Percentiles rank a stretch among this genome's conserved stretches.
These are phyloP conservation scores for Diaporthe longicolla DNA, from an alignment of 2,329 filamentous ascomycete genomes.

Conservation along the genomic window DNA sequence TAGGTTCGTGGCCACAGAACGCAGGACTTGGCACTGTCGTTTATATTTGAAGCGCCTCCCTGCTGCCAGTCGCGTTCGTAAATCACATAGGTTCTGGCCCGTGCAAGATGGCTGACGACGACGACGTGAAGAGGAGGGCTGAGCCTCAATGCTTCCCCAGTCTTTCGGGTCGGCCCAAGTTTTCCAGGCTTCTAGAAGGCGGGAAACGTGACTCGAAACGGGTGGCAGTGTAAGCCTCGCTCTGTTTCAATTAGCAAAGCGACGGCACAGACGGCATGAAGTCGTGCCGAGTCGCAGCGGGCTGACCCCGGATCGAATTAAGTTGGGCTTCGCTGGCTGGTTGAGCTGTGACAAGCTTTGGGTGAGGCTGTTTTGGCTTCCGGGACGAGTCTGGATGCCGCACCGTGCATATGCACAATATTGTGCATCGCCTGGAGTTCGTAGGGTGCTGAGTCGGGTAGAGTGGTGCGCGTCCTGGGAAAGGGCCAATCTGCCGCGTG, in stretches of 20 bases:
- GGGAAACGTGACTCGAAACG: slow-evolving; percentile 27
- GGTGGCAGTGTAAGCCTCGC: slow-evolving; percentile 28
- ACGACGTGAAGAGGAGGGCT: slow-evolving; percentile 16
- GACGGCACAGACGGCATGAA: slow-evolving; percentile 19
- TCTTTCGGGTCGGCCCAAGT: slow-evolving; percentile 14
- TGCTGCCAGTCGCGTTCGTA: background rate
- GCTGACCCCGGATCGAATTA: background rate
- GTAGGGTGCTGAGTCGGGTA: background rate
- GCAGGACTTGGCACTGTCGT: slow-evolving; percentile 14
- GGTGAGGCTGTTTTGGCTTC: slow-evolving; percentile 15
- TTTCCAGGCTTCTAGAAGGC: slow-evolving; percentile 8
- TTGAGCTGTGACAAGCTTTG: slow-evolving; percentile 19
- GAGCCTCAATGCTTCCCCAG: slow-evolving; percentile 26
- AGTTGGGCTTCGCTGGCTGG: background rate
- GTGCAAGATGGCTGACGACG: slow-evolving; percentile 33
- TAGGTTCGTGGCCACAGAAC: slow-evolving; percentile 18
- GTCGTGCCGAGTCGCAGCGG: slow-evolving; percentile 11
- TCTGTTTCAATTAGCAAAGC: slow-evolving; percentile 14
- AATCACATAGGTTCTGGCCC: background rate
- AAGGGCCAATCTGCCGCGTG: background rate
- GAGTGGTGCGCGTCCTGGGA: slow-evolving; percentile 11
- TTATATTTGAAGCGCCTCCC: slow-evolving; percentile 3
- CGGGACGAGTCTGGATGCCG: slow-evolving; percentile 15
- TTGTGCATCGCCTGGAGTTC: slow-evolving; percentile 13
- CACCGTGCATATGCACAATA: slow-evolving; percentile 33